phyloP scores from a whole-genome alignment of 1,284 basidiomycete species.

The Leccinum pachyderme region DNA sequence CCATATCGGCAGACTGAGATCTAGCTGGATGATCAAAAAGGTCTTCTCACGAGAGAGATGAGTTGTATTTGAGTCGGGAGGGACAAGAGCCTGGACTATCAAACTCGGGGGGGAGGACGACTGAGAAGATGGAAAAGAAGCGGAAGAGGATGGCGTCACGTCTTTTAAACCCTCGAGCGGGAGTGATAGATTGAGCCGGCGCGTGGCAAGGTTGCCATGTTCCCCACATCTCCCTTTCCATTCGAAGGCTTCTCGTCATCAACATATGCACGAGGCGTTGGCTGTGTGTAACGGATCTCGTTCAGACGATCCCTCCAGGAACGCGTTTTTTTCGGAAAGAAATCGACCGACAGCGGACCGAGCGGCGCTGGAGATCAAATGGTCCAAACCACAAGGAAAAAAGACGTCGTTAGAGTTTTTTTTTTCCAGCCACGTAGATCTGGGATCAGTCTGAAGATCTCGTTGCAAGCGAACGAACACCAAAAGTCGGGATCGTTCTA shows the following conservation, averaged over 20 bases:
- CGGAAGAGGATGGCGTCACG: background rate
- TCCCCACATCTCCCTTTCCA: constrained; percentile 21
- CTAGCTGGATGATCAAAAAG: background rate
- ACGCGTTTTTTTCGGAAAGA: constrained; percentile 10
- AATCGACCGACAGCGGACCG: background rate
- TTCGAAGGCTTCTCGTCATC: constrained; percentile 24
- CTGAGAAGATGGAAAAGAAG: background rate
- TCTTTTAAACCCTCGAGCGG: constrained; percentile 12
- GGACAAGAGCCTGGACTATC: background rate
- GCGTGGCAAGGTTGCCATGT: constrained; percentile 17
- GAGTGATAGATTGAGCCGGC: constrained; percentile 7
- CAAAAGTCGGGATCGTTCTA: background rate
- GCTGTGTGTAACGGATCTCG: constrained; percentile 5
- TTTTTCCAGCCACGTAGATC: constrained; percentile 6
- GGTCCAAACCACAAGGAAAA: background rate
- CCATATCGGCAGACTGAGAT: background rate
- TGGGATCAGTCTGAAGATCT: constrained; percentile 3
- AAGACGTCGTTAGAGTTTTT: background rate
- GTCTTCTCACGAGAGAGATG: background rate
- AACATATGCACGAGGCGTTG: constrained; percentile 26
- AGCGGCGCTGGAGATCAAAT: background rate
- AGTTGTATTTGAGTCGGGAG: background rate
- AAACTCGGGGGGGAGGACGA: constrained; percentile 1
- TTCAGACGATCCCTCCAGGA: constrained; percentile 5
- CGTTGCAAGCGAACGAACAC: constrained; percentile 1